These are phyloP conservation scores for Davidsoniella virescens DNA, from an alignment of 2,329 filamentous ascomycete species.

Conservation along the genomic window DNA sequence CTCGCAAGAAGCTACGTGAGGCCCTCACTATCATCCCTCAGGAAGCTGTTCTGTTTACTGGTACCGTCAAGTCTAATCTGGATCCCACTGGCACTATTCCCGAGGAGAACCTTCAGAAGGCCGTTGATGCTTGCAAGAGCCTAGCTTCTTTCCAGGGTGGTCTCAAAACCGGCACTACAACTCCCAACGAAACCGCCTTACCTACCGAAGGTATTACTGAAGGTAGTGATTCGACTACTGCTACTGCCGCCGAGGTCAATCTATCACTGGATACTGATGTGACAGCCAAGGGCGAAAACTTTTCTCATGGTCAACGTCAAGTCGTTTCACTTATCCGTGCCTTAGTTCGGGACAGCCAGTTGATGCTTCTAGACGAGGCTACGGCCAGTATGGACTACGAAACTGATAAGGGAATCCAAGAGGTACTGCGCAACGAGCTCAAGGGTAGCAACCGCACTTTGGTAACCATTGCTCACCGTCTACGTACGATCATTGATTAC, in stretches of 20 bases:
- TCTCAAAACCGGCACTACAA: constrained; percentile 16
- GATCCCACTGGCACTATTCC: constrained; percentile 37
- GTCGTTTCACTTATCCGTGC: constrained; percentile 32
- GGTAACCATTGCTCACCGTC: constrained; percentile 33
- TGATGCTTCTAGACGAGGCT: constrained; percentile 33
- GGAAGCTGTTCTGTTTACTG: constrained; percentile 32
- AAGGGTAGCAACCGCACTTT: constrained; percentile 27
- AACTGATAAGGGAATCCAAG: constrained; percentile 30
- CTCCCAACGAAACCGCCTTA: constrained; percentile 10
- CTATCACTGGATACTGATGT: constrained; percentile 26
- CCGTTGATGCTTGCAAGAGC: constrained; percentile 38
- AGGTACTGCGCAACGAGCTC: constrained; percentile 30
- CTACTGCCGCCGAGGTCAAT: constrained; percentile 14
- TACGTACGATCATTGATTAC: constrained; percentile 35
- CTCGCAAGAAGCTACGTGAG: constrained; percentile 27
- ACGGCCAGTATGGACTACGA: constrained; percentile 33
- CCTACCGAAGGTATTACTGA: constrained; percentile 3
- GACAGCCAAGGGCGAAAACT: constrained; percentile 28
- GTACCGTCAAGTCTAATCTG: constrained; percentile 31
- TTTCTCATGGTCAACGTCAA: constrained; percentile 33
- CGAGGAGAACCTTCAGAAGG: constrained; percentile 37
- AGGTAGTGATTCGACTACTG: not conserved
- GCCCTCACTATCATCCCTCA: constrained; percentile 34
- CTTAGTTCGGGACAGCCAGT: constrained; percentile 28
- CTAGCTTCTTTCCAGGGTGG: constrained; percentile 26